Evolutionary conservation across 108 stramenopile genomes (phyloP), one percentile per base, ranked within the genome.

Genomic region (Pseudonitzschia multiseries): DNA sequence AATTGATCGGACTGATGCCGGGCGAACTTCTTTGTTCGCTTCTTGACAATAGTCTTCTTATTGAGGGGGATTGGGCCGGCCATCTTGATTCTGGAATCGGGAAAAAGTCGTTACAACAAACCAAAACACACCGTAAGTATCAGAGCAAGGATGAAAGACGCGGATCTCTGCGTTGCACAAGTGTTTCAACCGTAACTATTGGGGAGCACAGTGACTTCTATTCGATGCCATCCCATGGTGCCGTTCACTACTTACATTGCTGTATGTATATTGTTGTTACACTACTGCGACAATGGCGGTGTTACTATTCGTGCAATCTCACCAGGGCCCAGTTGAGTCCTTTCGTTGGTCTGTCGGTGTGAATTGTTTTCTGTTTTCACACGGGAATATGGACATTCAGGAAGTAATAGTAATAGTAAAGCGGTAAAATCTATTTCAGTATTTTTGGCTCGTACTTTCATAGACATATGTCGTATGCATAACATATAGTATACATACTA

Each of bases 21-120:
- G 72, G 95, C 96, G 94, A 99, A 99, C 85, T 98, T 98, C 93
- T 98, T 98, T 41, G 96, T 97, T 78, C 97, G 94, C 99, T 99
- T 99, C 96, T 98, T 98, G 79, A 99, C 93, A 72, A 98, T 93
- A 53, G 89, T 97, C 87, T 95, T 96, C 84, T 97, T 97, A 81
- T 74, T 89, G 68, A 96, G 89, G 67, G 96, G 94, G 77, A 89
- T 87, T 43, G 93, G 85, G 50, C 93, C 93, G 27, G 93, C 93
- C 96, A 96, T 97, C 70, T 77, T 93, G 74, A 56, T 56, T 56
- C 54, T 56, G 10, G 22, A 56, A 10, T 48, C 18, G 9, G 46
- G 13, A 48, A 5, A 10, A 3, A 48, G 46, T 14, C 2, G 46
- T 14, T 14, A 14, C 4, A 42, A 42, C 4, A 48, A 48, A 36